These are phyloP conservation scores for Paecilomyces dactylethromorphus DNA, from an alignment of 2,329 filamentous ascomycete genomes.

Conservation along the genomic window DNA sequence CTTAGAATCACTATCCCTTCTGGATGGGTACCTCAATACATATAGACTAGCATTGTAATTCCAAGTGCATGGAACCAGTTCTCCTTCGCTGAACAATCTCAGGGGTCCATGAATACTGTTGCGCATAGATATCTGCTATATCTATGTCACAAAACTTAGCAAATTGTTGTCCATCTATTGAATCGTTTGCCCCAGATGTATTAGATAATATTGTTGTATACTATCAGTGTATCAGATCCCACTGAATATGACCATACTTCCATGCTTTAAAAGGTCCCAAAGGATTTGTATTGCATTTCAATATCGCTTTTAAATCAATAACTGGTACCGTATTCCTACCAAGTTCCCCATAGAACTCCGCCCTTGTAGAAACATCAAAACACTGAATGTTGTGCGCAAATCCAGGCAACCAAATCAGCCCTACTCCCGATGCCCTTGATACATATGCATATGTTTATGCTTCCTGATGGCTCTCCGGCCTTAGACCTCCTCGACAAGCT, in stretches of 20 bases:
- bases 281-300: not conserved
- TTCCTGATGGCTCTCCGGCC: not conserved
- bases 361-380: not conserved
- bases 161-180: not conserved
- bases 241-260: not conserved
- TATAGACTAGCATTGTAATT: too few relatives aligned
- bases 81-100: too few relatives aligned
- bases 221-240: not conserved
- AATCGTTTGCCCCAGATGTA: not conserved
- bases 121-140: not conserved
- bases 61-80: too few relatives aligned
- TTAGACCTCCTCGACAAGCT: slow-evolving; percentile 35
- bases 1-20: not conserved
- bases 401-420: not conserved
- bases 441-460: not conserved
- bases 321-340: not conserved
- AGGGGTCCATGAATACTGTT: too few relatives aligned
- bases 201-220: not conserved
- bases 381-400: not conserved
- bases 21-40: too few relatives aligned
- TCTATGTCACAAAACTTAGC: not conserved
- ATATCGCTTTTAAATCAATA: not conserved
- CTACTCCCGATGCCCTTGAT: not conserved
- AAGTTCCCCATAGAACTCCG: not conserved
- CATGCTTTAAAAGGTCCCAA: not conserved